These are phyloP conservation scores for Termitomyces sp. DNA, from an alignment of 1,284 basidiomycete genomes.

Conservation along the genomic window DNA sequence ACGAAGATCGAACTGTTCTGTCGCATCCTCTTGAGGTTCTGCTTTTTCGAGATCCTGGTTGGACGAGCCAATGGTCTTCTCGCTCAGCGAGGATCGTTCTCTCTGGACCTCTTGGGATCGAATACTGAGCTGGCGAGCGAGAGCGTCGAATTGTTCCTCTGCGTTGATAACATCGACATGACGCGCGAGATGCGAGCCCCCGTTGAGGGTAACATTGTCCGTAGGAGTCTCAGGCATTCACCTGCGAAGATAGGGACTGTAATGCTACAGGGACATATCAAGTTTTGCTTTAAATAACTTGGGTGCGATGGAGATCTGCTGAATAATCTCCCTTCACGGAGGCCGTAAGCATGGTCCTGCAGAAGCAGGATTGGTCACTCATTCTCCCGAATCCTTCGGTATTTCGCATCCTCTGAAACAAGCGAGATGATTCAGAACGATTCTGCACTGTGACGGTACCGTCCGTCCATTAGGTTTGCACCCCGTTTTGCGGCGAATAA, in stretches of 20 bases:
- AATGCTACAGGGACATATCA: neutral
- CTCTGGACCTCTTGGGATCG: conserved; percentile 19
- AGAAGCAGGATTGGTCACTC: conserved; percentile 3
- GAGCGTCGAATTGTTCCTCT: conserved; percentile 49
- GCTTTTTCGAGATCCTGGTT: conserved; percentile 30
- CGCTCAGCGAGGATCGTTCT: conserved; percentile 14
- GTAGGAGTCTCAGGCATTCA: conserved; percentile 27
- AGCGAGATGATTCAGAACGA: neutral
- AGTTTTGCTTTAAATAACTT: conserved; percentile 6
- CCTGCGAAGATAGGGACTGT: neutral
- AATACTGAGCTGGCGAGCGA: conserved; percentile 33
- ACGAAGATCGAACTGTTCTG: conserved; percentile 57
- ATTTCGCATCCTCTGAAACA: neutral
- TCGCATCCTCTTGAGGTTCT: conserved; percentile 39
- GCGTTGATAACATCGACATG: conserved; percentile 41
- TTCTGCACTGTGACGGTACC: neutral
- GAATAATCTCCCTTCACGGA: conserved; percentile 15
- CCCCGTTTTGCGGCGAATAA: neutral
- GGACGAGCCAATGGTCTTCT: conserved; percentile 11
- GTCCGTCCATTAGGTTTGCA: neutral
- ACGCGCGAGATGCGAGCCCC: conserved; percentile 15
- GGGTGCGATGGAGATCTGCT: neutral
- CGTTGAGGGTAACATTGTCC: conserved; percentile 26
- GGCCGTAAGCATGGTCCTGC: neutral
- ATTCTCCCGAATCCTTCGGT: conserved; percentile 10